Conservation (phyloP, 345 rosid genomes). For the Salix suchowensis region DNA sequence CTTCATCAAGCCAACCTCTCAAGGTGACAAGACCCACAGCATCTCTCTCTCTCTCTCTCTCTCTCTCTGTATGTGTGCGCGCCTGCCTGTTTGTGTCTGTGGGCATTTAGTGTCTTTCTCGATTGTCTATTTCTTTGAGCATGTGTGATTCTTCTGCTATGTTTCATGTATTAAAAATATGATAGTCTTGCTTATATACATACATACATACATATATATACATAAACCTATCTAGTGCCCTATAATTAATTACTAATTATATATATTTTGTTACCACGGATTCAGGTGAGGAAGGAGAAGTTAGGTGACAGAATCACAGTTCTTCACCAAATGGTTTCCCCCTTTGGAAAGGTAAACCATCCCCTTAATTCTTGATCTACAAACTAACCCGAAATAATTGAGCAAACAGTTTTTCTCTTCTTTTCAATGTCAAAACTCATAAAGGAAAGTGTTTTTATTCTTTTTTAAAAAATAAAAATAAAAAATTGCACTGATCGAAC, state of each 20-base stretch:
- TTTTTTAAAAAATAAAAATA: neutral
- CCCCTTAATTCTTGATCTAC: neutral
- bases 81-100: neutral
- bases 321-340: slow-evolving; percentile 96
- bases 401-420: neutral
- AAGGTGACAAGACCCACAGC: slow-evolving; percentile 41
- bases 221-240: neutral
- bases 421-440: slow-evolving; percentile 6
- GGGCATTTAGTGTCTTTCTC: slow-evolving; percentile 42
- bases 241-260: neutral
- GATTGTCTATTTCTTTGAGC: slow-evolving; percentile 63
- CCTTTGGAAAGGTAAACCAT: slow-evolving; percentile 77
- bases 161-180: slow-evolving; percentile 9
- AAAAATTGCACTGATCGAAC: neutral
- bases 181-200: neutral
- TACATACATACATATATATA: too few species aligned
- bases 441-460: slow-evolving; percentile 2
- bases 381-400: neutral
- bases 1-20: slow-evolving; percentile 70
- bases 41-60: slow-evolving; percentile 21
- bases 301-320: slow-evolving; percentile 82
- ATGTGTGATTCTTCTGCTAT: slow-evolving; percentile 43
- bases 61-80: neutral
- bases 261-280: neutral
- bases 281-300: slow-evolving; percentile 86